Base-by-base conservation (phyloP, 1,139 yeast genomes). In the Blastobotrys illinoisensis region DNA sequence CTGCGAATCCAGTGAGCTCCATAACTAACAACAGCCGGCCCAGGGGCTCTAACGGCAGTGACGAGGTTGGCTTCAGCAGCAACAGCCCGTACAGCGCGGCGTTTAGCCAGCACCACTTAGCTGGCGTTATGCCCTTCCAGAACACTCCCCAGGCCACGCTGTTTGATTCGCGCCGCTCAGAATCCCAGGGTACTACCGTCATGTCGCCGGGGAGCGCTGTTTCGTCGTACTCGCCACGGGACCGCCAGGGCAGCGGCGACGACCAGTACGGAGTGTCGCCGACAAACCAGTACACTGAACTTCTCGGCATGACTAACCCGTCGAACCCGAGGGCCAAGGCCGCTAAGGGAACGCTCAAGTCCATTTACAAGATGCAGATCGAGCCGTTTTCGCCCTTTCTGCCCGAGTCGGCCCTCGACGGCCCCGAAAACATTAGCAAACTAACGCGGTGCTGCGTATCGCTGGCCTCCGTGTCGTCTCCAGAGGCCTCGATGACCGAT, bases 371-470 rank as follows among this genome's bases (percentile, higher is more conserved):
- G 19, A 43, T 51, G 19, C 53, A 56, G 43, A 55, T 60, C 20
- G 52, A 55, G 46, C 60, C 60, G 23, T 58, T 50, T 46, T 60
- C 62, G 5, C 63, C 62, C 24, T 60, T 60, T 40, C 46, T 60
- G 43, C 56, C 53, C 18, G 44, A 48, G 18, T 40, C 23, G 13
- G 23, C 49, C 43, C 26, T 32, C 20, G 47, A 20, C 47, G 50
- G 54, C 19, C 51, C 44, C 9, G 50, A 50, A 16, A 48, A 51
- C 16, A 24, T 58, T n/a, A 47, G 55, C 13, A 48, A 44, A 9
- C 45, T 59, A 23, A 53, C 60, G 9, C 56, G 59, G n/a, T 54
- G 58, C 47, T 59, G 62, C 45, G 50, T 59, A 49, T 57, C 56
- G 43, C 46, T 59, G 9, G 59, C 60, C 9, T 54, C 60, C 6